These are phyloP conservation scores for Gremmenia infestans DNA, from an alignment of 2,329 filamentous ascomycete genomes.

Conservation along the genomic window DNA sequence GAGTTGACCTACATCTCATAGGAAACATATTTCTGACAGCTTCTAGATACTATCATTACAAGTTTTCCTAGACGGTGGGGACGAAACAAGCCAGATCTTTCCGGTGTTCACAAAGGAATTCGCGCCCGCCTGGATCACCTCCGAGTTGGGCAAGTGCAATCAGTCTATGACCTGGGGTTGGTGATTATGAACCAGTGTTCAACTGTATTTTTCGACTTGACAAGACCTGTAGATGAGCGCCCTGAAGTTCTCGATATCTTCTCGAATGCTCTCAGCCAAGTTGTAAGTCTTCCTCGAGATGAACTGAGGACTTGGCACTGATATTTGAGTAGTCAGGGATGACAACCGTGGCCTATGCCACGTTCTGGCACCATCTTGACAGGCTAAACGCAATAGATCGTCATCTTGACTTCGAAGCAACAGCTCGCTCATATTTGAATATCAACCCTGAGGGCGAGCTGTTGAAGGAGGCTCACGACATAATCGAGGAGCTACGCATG, in stretches of 20 bases:
- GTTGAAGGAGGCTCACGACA: conserved; percentile 40
- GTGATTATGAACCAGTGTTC: conserved; percentile 37
- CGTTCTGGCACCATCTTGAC: conserved; percentile 34
- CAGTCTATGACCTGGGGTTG: conserved; percentile 34
- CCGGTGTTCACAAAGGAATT: conserved; percentile 37
- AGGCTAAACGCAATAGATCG: conserved; percentile 12
- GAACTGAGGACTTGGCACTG: too few species aligned
- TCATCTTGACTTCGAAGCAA: not conserved
- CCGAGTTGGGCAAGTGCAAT: conserved; percentile 28
- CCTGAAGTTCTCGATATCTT: conserved; percentile 39
- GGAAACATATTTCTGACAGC: not conserved
- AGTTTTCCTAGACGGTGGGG: conserved; percentile 40
- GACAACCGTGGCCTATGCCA: conserved; percentile 35
- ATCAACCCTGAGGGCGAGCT: conserved; percentile 35
- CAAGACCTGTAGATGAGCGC: conserved; percentile 27
- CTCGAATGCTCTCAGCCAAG: conserved; percentile 36
- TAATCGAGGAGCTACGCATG: conserved; percentile 42
- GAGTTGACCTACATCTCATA: not conserved
- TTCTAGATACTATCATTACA: conserved; percentile 30
- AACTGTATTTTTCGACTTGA: conserved; percentile 35
- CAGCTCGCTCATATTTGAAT: conserved; percentile 5
- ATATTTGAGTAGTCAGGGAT: conserved; percentile 30
- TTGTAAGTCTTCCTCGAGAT: conserved; percentile 28
- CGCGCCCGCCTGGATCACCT: conserved; percentile 27
- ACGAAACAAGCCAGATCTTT: conserved; percentile 35